These are phyloP conservation scores for Blumeria graminis DNA, from an alignment of 2,329 filamentous ascomycete genomes.

Conservation along the genomic window DNA sequence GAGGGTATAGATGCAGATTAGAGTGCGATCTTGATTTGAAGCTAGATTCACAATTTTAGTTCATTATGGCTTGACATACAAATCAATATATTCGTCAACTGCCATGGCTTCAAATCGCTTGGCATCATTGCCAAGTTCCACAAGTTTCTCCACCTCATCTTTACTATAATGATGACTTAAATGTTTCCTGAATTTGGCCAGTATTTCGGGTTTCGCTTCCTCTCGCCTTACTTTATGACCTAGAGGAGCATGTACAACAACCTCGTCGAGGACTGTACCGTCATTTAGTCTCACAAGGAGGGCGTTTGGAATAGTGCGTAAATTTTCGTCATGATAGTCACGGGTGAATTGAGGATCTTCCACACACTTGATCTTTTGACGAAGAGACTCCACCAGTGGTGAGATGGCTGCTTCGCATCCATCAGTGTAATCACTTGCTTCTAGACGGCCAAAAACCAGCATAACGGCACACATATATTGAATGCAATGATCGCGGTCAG, in stretches of 20 bases:
- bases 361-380: slow-evolving; percentile 84
- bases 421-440: slow-evolving; percentile 83
- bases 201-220: slow-evolving; percentile 92
- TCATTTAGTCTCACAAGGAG: slow-evolving; percentile 88
- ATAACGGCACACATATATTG: slow-evolving; percentile 98
- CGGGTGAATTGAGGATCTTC: slow-evolving; percentile 86
- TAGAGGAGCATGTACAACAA: slow-evolving; percentile 79
- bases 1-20: too few relatives aligned
- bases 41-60: not conserved
- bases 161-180: slow-evolving; percentile 60
- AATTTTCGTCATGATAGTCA: slow-evolving; percentile 84
- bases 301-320: slow-evolving; percentile 93
- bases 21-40: too few relatives aligned
- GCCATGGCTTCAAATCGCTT: slow-evolving; percentile 56
- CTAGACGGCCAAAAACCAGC: slow-evolving; percentile 83
- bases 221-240: slow-evolving; percentile 78
- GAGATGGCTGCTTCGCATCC: slow-evolving; percentile 80
- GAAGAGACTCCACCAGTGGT: slow-evolving; percentile 67
- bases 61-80: slow-evolving; percentile 28
- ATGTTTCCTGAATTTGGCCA: slow-evolving; percentile 89
- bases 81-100: slow-evolving; percentile 81
- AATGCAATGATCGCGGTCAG: slow-evolving; percentile 96
- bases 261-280: slow-evolving; percentile 73
- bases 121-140: slow-evolving; percentile 53
- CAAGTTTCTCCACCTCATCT: slow-evolving; percentile 55